phyloP scores from a whole-genome alignment of 371 early-diverging fungal genomes.

The Rhizomucor miehei region DNA sequence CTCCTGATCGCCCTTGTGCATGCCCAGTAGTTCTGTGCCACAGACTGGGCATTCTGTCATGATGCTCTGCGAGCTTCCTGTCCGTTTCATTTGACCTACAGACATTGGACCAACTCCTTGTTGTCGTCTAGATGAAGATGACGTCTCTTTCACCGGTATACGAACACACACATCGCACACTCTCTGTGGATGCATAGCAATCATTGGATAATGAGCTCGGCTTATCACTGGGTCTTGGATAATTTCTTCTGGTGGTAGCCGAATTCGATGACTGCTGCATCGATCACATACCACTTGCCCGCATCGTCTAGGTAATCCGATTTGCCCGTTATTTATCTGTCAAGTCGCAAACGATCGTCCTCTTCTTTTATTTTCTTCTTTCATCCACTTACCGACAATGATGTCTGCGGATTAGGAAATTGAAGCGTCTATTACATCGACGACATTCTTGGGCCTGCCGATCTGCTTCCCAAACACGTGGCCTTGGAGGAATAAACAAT shows the following conservation, averaged over 20 bases:
- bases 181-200: conserved; percentile 45
- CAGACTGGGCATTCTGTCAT: conserved; percentile 88
- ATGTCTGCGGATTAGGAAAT: conserved; percentile 65
- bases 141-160: conserved; percentile 18
- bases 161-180: conserved; percentile 46
- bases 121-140: conserved; percentile 5
- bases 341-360: too few relatives aligned
- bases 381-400: conserved; percentile 73
- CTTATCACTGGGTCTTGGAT: conserved; percentile 44
- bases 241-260: conserved; percentile 43
- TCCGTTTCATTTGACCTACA: conserved; percentile 31
- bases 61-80: conserved; percentile 51
- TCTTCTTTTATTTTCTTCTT: too few relatives aligned
- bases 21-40: conserved; percentile 36
- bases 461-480: conserved; percentile 67
- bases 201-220: conserved; percentile 34
- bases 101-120: conserved; percentile 6
- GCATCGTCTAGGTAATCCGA: conserved; percentile 54
- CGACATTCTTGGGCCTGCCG: conserved; percentile 63
- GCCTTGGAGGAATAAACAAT: conserved; percentile 8
- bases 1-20: conserved; percentile 66
- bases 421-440: conserved; percentile 66
- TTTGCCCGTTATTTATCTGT: too few relatives aligned
- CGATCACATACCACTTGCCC: conserved; percentile 74
- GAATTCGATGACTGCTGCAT: conserved; percentile 55